Conservation (phyloP, 2,329 filamentous ascomycete genomes). For the Cladophialophora chaetospira region DNA sequence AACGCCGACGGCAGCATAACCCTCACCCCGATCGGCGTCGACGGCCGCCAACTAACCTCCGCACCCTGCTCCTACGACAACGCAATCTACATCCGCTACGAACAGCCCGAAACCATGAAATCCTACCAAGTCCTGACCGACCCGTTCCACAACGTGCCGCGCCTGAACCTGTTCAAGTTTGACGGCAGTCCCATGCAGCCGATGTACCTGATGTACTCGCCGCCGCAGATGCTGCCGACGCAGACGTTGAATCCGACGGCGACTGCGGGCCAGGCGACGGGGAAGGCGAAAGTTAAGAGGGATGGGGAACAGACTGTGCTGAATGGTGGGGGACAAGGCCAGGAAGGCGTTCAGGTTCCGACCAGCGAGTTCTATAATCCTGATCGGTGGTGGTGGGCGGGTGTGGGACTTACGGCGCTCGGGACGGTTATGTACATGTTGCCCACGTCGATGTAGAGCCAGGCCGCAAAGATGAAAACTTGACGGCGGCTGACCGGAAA, state of each 20-base stretch:
- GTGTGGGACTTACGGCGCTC: slow-evolving; percentile 49
- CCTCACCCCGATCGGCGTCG: slow-evolving; percentile 63
- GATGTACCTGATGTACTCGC: slow-evolving; percentile 64
- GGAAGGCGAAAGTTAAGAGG: slow-evolving; percentile 39
- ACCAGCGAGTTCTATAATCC: slow-evolving; percentile 41
- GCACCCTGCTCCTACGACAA: slow-evolving; percentile 62
- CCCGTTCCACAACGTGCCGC: slow-evolving; percentile 61
- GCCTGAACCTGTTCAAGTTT: slow-evolving; percentile 65
- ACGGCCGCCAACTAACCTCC: slow-evolving; percentile 68
- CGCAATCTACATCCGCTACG: slow-evolving; percentile 66
- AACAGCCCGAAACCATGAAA: slow-evolving; percentile 64
- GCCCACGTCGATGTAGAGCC: slow-evolving; percentile 24
- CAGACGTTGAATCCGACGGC: slow-evolving; percentile 64
- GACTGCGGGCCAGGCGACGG: slow-evolving; percentile 41
- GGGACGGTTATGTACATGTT: slow-evolving; percentile 42
- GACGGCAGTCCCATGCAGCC: slow-evolving; percentile 68
- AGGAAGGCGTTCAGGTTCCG: slow-evolving; percentile 33
- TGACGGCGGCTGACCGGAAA: too few relatives aligned
- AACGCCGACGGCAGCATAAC: slow-evolving; percentile 60
- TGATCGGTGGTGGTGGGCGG: slow-evolving; percentile 52
- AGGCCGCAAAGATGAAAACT: too few relatives aligned
- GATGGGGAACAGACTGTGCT: slow-evolving; percentile 26
- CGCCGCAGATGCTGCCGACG: slow-evolving; percentile 71
- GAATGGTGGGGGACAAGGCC: slow-evolving; percentile 29
- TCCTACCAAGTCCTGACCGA: slow-evolving; percentile 56